phyloP scores from a whole-genome alignment of 139 green algal genomes.

The Volvox reticuliferus region DNA sequence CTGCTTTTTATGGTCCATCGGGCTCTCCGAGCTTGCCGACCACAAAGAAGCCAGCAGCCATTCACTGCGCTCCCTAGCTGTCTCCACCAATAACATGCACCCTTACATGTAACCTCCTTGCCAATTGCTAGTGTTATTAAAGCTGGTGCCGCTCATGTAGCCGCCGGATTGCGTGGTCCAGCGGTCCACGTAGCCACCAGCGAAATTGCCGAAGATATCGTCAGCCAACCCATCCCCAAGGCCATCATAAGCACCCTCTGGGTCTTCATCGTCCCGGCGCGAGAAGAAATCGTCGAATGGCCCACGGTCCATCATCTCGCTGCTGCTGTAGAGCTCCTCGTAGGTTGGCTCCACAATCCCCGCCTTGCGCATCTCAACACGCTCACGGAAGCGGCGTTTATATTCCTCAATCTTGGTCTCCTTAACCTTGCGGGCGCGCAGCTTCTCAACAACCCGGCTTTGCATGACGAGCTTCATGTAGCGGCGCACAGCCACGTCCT shows the following conservation, averaged over 20 bases:
- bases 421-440: constrained; percentile 61
- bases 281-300: constrained; percentile 65
- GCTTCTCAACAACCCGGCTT: constrained; percentile 66
- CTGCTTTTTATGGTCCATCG: no score
- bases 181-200: constrained; percentile 3
- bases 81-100: neutral
- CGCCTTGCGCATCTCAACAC: constrained; percentile 63
- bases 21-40: neutral
- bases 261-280: constrained; percentile 24
- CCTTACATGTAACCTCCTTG: constrained; percentile 43
- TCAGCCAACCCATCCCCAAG: neutral
- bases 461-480: constrained; percentile 76
- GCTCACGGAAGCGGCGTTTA: constrained; percentile 67
- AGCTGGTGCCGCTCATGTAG: constrained; percentile 29
- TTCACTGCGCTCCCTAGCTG: neutral
- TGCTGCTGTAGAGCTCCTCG: constrained; percentile 56
- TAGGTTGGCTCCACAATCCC: constrained; percentile 60
- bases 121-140: neutral
- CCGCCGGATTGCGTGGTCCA: neutral
- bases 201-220: constrained; percentile 23
- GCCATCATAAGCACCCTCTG: constrained; percentile 20
- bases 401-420: constrained; percentile 72
- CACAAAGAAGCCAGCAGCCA: neutral
- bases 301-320: constrained; percentile 24
- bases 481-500: constrained; percentile 71